Conservation (phyloP, 805 yeast genomes). For the Wickerhamomyces tratensis region DNA sequence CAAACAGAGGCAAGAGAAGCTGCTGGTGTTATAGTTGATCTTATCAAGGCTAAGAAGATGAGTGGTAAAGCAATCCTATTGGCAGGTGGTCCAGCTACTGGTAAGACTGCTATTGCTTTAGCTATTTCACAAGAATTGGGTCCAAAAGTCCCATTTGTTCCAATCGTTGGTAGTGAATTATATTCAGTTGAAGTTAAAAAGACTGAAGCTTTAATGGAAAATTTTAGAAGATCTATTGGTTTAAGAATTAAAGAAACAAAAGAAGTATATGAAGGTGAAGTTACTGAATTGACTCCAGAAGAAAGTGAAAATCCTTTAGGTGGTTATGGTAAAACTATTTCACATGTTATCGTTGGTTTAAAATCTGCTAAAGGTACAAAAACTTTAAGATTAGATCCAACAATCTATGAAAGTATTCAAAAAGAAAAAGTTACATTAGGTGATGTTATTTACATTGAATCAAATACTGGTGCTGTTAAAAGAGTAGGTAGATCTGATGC, state of each 20-base stretch:
- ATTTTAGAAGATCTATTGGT: constrained; percentile 94
- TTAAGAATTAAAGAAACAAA: constrained; percentile 93
- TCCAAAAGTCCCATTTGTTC: constrained; percentile 95
- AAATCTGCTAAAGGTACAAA: constrained; percentile 90
- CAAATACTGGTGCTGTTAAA: constrained; percentile 95
- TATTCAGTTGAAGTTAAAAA: constrained; percentile 95
- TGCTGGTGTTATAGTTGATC: constrained; percentile 88
- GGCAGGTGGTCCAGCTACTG: constrained; percentile 98
- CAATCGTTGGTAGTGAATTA: constrained; percentile 90
- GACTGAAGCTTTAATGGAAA: constrained; percentile 94
- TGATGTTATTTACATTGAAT: constrained; percentile 94
- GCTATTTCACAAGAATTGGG: constrained; percentile 96
- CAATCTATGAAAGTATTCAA: constrained; percentile 87
- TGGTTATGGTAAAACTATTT: constrained; percentile 94
- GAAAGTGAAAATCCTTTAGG: constrained; percentile 96
- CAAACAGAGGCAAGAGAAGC: constrained; percentile 75
- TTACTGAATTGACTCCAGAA: constrained; percentile 89
- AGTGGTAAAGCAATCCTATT: constrained; percentile 92
- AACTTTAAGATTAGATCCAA: constrained; percentile 82
- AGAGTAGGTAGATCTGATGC: constrained; percentile 98
- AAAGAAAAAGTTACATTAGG: constrained; percentile 93
- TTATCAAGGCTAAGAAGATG: constrained; percentile 86
- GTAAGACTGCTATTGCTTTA: constrained; percentile 93
- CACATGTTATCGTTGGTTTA: constrained; percentile 89
- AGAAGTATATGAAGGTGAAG: constrained; percentile 98